phyloP scores from a whole-genome alignment of 2,329 filamentous ascomycete genomes.

The Aspergillus sp. region DNA sequence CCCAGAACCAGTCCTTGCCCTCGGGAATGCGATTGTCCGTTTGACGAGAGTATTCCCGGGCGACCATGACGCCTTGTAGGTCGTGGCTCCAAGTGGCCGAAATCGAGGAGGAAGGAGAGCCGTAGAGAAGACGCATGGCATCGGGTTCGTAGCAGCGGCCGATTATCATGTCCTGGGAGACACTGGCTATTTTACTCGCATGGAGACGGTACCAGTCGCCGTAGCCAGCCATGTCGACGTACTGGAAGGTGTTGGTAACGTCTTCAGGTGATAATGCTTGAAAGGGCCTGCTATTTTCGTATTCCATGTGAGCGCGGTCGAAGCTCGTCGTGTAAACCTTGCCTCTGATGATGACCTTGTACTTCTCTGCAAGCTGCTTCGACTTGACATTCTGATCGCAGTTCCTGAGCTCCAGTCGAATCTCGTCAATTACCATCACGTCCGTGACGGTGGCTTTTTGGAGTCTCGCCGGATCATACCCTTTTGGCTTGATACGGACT shows the following conservation, averaged over 20 bases:
- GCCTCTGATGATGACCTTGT: slow-evolving; percentile 43
- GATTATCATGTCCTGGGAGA: slow-evolving; percentile 46
- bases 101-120: slow-evolving; percentile 12
- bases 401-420: slow-evolving; percentile 43
- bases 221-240: slow-evolving; percentile 38
- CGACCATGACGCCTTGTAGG: slow-evolving; percentile 38
- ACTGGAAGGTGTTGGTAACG: slow-evolving; percentile 28
- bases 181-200: slow-evolving; percentile 32
- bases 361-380: slow-evolving; percentile 39
- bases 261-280: slow-evolving; percentile 24
- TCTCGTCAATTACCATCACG: slow-evolving; percentile 47
- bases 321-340: slow-evolving; percentile 38
- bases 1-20: slow-evolving; percentile 49
- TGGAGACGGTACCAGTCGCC: slow-evolving; percentile 47
- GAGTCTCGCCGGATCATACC: slow-evolving; percentile 9
- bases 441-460: slow-evolving; percentile 35
- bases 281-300: slow-evolving; percentile 11
- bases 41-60: slow-evolving; percentile 38
- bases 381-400: slow-evolving; percentile 43
- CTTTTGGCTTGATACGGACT: slow-evolving; percentile 42
- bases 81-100: slow-evolving; percentile 34
- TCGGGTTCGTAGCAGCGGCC: slow-evolving; percentile 48
- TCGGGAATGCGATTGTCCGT: slow-evolving; percentile 43
- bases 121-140: slow-evolving; percentile 41
- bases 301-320: slow-evolving; percentile 15